phyloP scores from a whole-genome alignment of 192 early-diverging fungal species.

The Lobosporangium transversale region DNA sequence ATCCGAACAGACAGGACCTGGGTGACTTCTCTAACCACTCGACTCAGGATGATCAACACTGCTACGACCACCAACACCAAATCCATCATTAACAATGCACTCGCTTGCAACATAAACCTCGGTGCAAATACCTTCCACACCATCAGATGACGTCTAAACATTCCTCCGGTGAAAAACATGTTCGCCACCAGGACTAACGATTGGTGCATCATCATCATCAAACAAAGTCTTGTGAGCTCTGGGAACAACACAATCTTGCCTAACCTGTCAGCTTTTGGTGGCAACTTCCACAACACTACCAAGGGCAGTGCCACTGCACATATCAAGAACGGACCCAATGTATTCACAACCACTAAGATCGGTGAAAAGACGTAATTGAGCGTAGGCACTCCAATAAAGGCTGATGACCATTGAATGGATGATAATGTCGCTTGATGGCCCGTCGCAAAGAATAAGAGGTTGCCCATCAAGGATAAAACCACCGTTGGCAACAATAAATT shows the following conservation, averaged over 20 bases:
- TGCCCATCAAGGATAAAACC: slow-evolving; percentile 63
- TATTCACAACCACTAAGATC: slow-evolving; percentile 79
- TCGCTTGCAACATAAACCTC: slow-evolving; percentile 74
- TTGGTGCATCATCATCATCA: slow-evolving; percentile 62
- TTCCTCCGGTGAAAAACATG: slow-evolving; percentile 67
- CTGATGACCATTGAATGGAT: slow-evolving; percentile 92
- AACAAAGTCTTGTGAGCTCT: slow-evolving; percentile 53
- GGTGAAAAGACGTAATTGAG: slow-evolving; percentile 76
- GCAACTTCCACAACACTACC: slow-evolving; percentile 64
- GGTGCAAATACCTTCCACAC: slow-evolving; percentile 98
- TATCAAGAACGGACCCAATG: slow-evolving; percentile 71
- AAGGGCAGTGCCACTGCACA: slow-evolving; percentile 65
- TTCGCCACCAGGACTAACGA: slow-evolving; percentile 54
- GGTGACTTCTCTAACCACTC: slow-evolving; percentile 29
- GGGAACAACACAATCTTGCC: slow-evolving; percentile 56
- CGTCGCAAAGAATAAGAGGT: slow-evolving; percentile 84
- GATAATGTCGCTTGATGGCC: slow-evolving; percentile 92
- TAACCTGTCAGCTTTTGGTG: slow-evolving; percentile 40
- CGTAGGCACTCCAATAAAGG: slow-evolving; percentile 84
- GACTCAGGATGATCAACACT: slow-evolving; percentile 23
- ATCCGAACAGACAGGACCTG: slow-evolving; percentile 22
- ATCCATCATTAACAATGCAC: slow-evolving; percentile 45
- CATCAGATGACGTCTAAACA: slow-evolving; percentile 91
- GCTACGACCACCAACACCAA: slow-evolving; percentile 28
- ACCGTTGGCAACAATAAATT: slow-evolving; percentile 55